phyloP scores from a whole-genome alignment of 2,329 filamentous ascomycete species.

The Aphanoascus verrucosus region DNA sequence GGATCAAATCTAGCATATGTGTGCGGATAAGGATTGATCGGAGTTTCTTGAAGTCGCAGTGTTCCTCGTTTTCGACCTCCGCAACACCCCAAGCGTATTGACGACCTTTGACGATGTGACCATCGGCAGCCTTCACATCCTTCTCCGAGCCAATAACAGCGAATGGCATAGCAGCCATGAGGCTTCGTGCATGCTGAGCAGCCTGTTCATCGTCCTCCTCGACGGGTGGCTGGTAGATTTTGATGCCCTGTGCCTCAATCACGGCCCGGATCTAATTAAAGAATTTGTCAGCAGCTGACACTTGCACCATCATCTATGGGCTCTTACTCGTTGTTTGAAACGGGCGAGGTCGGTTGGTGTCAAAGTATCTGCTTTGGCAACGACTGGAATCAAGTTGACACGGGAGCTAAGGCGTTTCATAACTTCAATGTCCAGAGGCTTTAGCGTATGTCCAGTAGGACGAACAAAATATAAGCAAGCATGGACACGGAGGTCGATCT shows the following conservation, averaged over 20 bases:
- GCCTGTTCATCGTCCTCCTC: slow-evolving; percentile 98
- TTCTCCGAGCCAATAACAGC: slow-evolving; percentile 98
- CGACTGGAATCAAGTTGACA: slow-evolving; percentile 95
- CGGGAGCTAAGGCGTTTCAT: slow-evolving; percentile 99
- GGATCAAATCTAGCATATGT: slow-evolving; percentile 98
- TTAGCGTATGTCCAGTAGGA: slow-evolving; percentile 93
- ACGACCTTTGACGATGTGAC: slow-evolving; percentile 94
- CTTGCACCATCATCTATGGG: background rate
- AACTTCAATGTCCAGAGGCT: slow-evolving; percentile 97
- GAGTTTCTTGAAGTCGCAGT: slow-evolving; percentile 99
- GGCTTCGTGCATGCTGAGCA: slow-evolving; percentile 81
- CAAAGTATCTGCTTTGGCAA: slow-evolving; percentile 96
- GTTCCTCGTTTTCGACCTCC: slow-evolving; percentile 98
- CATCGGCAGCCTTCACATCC: slow-evolving; percentile 92
- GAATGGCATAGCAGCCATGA: slow-evolving; percentile 97
- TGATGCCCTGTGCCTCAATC: slow-evolving; percentile 97
- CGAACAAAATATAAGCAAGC: slow-evolving; percentile 98
- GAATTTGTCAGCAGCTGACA: background rate
- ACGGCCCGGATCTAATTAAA: slow-evolving; percentile 69
- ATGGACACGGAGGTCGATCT: slow-evolving; percentile 98
- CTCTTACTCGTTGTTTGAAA: slow-evolving; percentile 84
- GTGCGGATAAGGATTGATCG: slow-evolving; percentile 97
- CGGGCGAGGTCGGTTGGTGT: slow-evolving; percentile 82
- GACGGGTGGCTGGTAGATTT: slow-evolving; percentile 95
- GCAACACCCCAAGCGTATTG: slow-evolving; percentile 99